phyloP scores from a whole-genome alignment of 148 eudicot species.

The Euryodendron excelsum region DNA sequence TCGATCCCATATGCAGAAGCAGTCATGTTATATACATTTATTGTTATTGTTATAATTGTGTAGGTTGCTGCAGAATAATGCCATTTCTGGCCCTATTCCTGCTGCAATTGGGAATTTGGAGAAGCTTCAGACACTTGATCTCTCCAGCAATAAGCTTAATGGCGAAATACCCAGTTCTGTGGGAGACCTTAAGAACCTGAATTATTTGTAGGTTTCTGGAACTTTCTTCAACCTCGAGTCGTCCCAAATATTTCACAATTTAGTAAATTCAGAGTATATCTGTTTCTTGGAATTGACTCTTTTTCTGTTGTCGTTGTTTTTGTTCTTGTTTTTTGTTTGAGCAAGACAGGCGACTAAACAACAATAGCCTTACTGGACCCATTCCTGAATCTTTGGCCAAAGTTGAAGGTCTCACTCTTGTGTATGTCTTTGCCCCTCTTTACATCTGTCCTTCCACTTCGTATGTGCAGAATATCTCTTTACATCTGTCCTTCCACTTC shows the following conservation, averaged over 20 bases:
- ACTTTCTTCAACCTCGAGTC: not conserved
- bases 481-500: no score
- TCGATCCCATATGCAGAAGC: not conserved
- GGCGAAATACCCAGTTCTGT: conserved; percentile 71
- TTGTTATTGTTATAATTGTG: conserved; percentile 11
- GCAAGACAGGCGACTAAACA: conserved; percentile 76
- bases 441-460: not conserved
- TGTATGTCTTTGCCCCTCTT: conserved; percentile 48
- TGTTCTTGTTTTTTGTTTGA: conserved; percentile 27
- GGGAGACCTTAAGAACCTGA: conserved; percentile 60
- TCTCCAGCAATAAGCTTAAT: conserved; percentile 60
- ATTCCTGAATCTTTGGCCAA: conserved; percentile 56
- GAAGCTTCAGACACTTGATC: conserved; percentile 84
- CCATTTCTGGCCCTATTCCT: conserved; percentile 70
- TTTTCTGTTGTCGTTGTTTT: no score
- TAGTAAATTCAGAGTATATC: not conserved
- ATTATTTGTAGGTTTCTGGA: conserved; percentile 67
- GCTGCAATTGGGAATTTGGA: conserved; percentile 60
- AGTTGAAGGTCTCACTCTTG: conserved; percentile 66
- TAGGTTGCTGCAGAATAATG: conserved; percentile 84
- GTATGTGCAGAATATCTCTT: not conserved
- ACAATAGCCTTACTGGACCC: conserved; percentile 82
- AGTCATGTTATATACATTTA: not conserved
- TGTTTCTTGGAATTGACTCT: conserved; percentile 1
- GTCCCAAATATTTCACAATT: not conserved